These are phyloP conservation scores for Aspergillus terreus DNA, from an alignment of 2,329 filamentous ascomycete genomes.

Conservation along the genomic window DNA sequence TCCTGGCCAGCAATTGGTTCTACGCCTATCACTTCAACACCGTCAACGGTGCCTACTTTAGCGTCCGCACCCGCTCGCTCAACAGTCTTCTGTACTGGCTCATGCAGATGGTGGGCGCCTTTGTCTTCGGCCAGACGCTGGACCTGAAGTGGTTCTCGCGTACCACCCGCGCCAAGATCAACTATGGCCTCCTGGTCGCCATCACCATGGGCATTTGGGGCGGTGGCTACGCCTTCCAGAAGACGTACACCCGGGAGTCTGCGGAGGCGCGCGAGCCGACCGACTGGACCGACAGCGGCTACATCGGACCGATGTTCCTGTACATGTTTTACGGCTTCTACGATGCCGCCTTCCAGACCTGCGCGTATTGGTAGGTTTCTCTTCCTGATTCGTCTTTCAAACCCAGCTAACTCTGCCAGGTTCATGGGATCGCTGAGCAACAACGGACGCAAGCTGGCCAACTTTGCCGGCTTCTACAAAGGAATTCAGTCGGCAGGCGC, in stretches of 20 bases:
- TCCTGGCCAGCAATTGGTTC: conserved; percentile 76
- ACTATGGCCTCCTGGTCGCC: conserved; percentile 59
- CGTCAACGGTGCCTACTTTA: conserved; percentile 68
- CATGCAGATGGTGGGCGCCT: conserved; percentile 73
- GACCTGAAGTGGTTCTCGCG: conserved; percentile 61
- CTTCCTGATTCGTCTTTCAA: background rate
- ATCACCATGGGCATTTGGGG: conserved; percentile 79
- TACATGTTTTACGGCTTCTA: conserved; percentile 90
- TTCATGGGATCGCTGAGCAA: conserved; percentile 93
- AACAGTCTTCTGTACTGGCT: conserved; percentile 78
- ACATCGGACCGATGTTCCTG: conserved; percentile 76
- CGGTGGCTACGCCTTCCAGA: conserved; percentile 75
- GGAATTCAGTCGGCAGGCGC: conserved; percentile 84
- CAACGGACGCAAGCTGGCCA: conserved; percentile 85
- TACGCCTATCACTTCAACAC: conserved; percentile 76
- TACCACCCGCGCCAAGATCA: conserved; percentile 62
- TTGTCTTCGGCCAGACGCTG: conserved; percentile 67
- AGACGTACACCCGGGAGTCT: conserved; percentile 51
- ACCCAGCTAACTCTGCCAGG: conserved; percentile 41
- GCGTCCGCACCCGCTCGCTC: conserved; percentile 69
- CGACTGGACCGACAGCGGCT: conserved; percentile 68
- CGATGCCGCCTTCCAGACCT: conserved; percentile 87
- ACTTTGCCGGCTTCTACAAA: conserved; percentile 89
- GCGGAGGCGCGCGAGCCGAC: conserved; percentile 18
- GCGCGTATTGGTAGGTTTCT: conserved; percentile 74